Evolutionary conservation across 1,284 basidiomycete genomes (phyloP).

Genomic region (Peniophora sp.): DNA sequence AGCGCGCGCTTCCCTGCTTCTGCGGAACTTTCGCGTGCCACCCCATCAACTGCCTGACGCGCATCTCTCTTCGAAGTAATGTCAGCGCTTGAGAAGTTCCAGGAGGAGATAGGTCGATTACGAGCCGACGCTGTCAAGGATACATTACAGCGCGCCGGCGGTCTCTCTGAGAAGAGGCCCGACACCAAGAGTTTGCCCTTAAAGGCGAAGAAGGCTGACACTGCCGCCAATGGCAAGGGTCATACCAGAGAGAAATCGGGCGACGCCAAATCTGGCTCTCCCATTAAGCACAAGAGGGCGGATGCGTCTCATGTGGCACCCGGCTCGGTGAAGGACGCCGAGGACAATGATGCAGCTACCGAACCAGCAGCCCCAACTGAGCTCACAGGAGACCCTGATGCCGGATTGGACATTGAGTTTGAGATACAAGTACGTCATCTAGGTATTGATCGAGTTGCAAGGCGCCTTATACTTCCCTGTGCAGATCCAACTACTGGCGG

Average conservation of each 20-base stretch:
- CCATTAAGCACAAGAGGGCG: constrained; percentile 11
- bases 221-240: constrained; percentile 13
- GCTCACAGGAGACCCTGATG: constrained; percentile 7
- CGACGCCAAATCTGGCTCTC: background rate
- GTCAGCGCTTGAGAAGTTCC: constrained; percentile 62
- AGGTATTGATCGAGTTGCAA: background rate
- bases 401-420: constrained; percentile 31
- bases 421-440: constrained; percentile 45
- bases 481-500: constrained; percentile 47
- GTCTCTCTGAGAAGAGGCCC: constrained; percentile 23
- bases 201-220: constrained; percentile 29
- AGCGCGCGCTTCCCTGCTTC: background rate
- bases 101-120: constrained; percentile 70
- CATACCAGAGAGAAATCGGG: background rate
- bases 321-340: constrained; percentile 2
- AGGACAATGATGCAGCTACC: constrained; percentile 1
- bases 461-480: background rate
- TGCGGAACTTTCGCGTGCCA: background rate
- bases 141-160: background rate
- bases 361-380: background rate
- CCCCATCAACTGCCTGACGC: background rate
- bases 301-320: constrained; percentile 5
- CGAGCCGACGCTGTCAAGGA: constrained; percentile 34
- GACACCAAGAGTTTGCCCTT: constrained; percentile 24
- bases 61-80: constrained; percentile 25